Evolutionary conservation across 495 filamentous ascomycete species (phyloP).

Genomic region (Parachaetomium inaequale): DNA sequence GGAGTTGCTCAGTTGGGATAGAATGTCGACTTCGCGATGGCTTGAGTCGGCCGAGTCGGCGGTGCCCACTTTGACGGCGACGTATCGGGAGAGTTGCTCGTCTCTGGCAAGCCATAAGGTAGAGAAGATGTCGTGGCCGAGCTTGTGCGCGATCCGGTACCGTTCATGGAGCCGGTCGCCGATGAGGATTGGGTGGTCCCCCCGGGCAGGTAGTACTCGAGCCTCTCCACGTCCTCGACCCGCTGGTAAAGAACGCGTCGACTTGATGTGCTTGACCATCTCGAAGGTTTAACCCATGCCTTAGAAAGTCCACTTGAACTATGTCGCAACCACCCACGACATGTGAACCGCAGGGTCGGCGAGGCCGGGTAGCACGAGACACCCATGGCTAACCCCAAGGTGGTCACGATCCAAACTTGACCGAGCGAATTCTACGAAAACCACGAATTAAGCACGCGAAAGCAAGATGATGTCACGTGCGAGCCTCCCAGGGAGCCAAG

Average conservation of each 20-base stretch:
- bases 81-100: conserved; percentile 18
- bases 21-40: conserved; percentile 14
- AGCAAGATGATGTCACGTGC: too few relatives aligned
- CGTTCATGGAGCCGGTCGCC: conserved; percentile 34
- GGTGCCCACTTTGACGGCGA: conserved; percentile 31
- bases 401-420: too few relatives aligned
- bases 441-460: too few relatives aligned
- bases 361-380: too few relatives aligned
- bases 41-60: conserved; percentile 17
- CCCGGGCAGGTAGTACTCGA: conserved; percentile 36
- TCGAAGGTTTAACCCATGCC: too few relatives aligned
- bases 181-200: conserved; percentile 43
- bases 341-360: too few relatives aligned
- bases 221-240: conserved; percentile 24
- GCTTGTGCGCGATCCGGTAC: conserved; percentile 42
- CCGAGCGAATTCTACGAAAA: too few relatives aligned
- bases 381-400: too few relatives aligned
- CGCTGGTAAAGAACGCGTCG: background rate
- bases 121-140: conserved; percentile 43
- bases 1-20: conserved; percentile 5
- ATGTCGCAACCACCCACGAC: too few relatives aligned
- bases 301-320: too few relatives aligned
- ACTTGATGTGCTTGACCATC: background rate
- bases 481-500: too few relatives aligned
- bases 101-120: conserved; percentile 47